These are phyloP conservation scores for Kalanchoe fedtschenkoi DNA, from an alignment of 164 flowering plant species.

Conservation along the genomic window DNA sequence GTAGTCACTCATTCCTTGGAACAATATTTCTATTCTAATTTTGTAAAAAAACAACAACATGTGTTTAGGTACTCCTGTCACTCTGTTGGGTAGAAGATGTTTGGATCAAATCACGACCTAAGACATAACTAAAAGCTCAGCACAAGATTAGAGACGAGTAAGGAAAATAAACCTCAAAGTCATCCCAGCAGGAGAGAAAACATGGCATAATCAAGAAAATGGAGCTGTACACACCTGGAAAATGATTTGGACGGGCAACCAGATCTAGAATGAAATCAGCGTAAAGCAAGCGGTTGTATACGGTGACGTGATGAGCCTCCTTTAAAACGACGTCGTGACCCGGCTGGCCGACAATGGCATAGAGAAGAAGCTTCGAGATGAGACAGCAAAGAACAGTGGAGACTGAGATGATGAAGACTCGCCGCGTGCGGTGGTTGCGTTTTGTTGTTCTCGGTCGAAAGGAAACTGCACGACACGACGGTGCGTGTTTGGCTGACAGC, in stretches of 20 bases:
- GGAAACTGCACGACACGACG: neutral
- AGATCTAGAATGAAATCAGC: constrained; percentile 1
- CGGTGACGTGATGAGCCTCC: neutral
- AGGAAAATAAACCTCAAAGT: no score
- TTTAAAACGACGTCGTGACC: neutral
- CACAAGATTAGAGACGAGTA: no score
- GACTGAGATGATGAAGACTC: neutral
- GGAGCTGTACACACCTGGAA: neutral
- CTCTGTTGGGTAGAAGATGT: no score
- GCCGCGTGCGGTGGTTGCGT: neutral
- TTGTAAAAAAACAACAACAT: no score
- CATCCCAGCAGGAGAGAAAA: no score
- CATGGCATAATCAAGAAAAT: neutral
- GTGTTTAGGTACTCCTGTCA: no score
- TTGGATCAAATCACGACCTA: no score
- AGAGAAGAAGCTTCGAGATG: neutral
- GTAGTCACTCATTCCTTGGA: no score
- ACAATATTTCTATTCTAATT: no score
- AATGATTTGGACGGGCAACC: neutral
- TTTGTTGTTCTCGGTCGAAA: no score
- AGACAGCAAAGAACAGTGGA: neutral
- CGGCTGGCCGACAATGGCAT: neutral
- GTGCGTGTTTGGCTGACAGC: neutral
- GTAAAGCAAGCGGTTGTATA: neutral
- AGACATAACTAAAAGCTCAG: no score